Base-by-base conservation (phyloP, 106 monocot species). In the Acanthochlamys bracteata region DNA sequence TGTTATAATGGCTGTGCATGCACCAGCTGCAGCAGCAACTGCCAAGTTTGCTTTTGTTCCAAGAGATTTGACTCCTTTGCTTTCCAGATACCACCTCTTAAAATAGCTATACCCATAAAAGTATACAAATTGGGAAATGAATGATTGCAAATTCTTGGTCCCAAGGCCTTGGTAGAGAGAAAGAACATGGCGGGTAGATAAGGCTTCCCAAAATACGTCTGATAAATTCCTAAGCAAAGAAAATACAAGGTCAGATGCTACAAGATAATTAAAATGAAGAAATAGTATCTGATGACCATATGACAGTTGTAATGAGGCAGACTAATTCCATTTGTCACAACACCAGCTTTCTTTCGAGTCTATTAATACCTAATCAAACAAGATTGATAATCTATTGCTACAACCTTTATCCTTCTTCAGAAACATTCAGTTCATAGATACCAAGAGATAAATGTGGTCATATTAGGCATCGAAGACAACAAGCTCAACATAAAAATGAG, bases 61-160 rank as follows among this genome's bases (percentile, higher is more conserved):
- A 27, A 96, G 79, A 17, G 84, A 88, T 76, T 79, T 90, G 40
- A 56, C 41, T 64, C 88, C 82, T 63, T 72, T 82, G 58, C 80
- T 96, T 60, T 83, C 55, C 53, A 96, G 33, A 57, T 96, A 96
- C 16, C 90, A 61, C 71, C 84, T 82, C 73, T 85, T 96, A 53
- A 91, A 90, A 83, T 83, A 96, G 71, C 88, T 96, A 83, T 96
- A 96, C 17, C 96, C 84, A 75, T 96, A 96, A 63, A 96, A 96
- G 58, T 96, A 96, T 40, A 96, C 73, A 73, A 96, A 96, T 39
- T 88, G 88, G 13, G 96, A 82, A 61, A 91, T 81, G 62, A 96
- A 85, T 16, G 96, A 88, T 63, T 91, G 96, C 53, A 88, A 63
- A 62, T 90, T 96, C 74, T 91, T 96, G 6, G 96, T 91, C 9